phyloP scores from a whole-genome alignment of 768 basidiomycete species.

The Tephrocybe sp. region DNA sequence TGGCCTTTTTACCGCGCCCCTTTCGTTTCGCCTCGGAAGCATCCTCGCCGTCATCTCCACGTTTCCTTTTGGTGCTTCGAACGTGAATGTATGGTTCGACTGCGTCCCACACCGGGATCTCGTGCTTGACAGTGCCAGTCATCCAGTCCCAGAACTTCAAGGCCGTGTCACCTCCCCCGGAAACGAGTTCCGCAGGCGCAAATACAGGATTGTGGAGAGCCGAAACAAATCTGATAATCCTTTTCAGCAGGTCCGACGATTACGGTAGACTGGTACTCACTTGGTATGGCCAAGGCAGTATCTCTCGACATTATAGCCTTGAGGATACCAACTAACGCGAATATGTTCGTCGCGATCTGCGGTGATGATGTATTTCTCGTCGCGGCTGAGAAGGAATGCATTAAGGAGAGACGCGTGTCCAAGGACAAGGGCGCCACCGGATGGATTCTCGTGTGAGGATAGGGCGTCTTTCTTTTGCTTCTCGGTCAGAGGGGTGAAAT shows the following conservation, averaged over 20 bases:
- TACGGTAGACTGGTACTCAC: slow-evolving; percentile 39
- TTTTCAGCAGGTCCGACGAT: not conserved
- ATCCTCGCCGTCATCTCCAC: slow-evolving; percentile 32
- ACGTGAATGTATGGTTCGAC: slow-evolving; percentile 52
- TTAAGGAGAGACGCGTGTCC: slow-evolving; percentile 91
- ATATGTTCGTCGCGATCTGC: slow-evolving; percentile 97
- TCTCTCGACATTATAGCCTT: slow-evolving; percentile 81
- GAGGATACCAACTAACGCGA: slow-evolving; percentile 85
- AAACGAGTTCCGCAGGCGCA: slow-evolving; percentile 55
- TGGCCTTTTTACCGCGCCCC: slow-evolving; percentile 23
- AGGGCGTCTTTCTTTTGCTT: slow-evolving; percentile 38
- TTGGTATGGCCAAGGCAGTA: slow-evolving; percentile 85
- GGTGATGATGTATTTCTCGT: slow-evolving; percentile 78
- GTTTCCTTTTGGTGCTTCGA: slow-evolving; percentile 33
- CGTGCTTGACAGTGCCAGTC: slow-evolving; percentile 50
- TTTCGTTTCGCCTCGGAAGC: slow-evolving; percentile 19
- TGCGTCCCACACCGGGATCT: slow-evolving; percentile 48
- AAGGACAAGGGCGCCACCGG: slow-evolving; percentile 67
- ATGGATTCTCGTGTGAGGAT: slow-evolving; percentile 69
- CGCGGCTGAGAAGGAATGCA: slow-evolving; percentile 61
- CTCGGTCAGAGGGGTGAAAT: slow-evolving; percentile 30
- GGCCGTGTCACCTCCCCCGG: slow-evolving; percentile 83
- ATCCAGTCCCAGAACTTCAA: slow-evolving; percentile 84
- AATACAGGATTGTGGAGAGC: slow-evolving; percentile 68
- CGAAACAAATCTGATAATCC: slow-evolving; percentile 62